phyloP scores from a whole-genome alignment of 345 rosid genomes.

The Citrus sinensis region DVS_A1.0 CM039166.1:21548501-21549000 shows the following conservation, averaged over 20 bases:
- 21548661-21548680: neutral
- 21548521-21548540: conserved; percentile 70
- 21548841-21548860: neutral
- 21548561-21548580: conserved; percentile 75
- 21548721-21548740: neutral
- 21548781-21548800: neutral
- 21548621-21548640: conserved; percentile 18
- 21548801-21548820: neutral
- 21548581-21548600: conserved; percentile 64
- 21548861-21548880: neutral
- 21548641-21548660: neutral
- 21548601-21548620: conserved; percentile 63
- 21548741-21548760: neutral
- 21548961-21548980: neutral
- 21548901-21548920: neutral
- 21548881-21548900: neutral
- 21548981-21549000: neutral
- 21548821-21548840: neutral
- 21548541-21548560: conserved; percentile 83
- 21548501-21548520: conserved; percentile 82
- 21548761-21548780: neutral
- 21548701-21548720: neutral
- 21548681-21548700: neutral
- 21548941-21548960: too few relatives aligned
- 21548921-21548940: neutral